phyloP scores from a whole-genome alignment of 352 stramenopile genomes.

The Phytophthora sojae region DNA sequence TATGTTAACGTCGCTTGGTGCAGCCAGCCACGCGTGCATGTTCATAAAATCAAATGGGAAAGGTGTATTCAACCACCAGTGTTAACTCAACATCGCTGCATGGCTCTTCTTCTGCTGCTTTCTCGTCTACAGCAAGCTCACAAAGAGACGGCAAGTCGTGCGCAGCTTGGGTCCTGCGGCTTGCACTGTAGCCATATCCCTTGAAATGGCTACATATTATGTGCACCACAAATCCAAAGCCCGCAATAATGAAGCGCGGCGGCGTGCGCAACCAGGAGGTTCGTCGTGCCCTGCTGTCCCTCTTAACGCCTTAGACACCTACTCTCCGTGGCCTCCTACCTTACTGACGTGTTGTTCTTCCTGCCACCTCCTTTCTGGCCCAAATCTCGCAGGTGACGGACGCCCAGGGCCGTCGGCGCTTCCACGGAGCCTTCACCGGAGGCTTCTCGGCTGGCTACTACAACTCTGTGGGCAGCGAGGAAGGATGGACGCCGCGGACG shows the following conservation, averaged over 20 bases:
- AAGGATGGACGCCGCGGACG: constrained; percentile 87
- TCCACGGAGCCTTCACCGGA: constrained; percentile 95
- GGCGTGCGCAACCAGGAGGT: constrained; percentile 71
- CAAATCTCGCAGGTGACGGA: constrained; percentile 62
- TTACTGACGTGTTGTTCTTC: constrained; percentile 1
- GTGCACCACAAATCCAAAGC: not conserved
- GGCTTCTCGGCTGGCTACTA: constrained; percentile 95
- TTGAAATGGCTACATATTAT: constrained; percentile 13
- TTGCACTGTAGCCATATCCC: not conserved
- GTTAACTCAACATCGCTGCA: not conserved
- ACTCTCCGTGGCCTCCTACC: not conserved
- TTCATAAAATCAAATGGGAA: constrained; percentile 30
- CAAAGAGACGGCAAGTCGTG: constrained; percentile 11
- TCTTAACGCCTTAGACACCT: not conserved
- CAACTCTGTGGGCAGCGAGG: constrained; percentile 92
- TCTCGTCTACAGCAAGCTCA: constrained; percentile 11
- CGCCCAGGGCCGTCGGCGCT: constrained; percentile 76
- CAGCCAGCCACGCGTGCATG: constrained; percentile 6
- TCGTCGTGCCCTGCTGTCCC: not conserved
- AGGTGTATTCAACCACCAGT: not conserved
- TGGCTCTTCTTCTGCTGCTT: constrained; percentile 14
- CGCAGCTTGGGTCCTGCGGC: too few relatives aligned
- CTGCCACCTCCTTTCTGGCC: not conserved
- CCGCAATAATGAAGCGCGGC: constrained; percentile 53
- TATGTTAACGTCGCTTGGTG: constrained; percentile 2